Evolutionary conservation across 2,329 filamentous ascomycete genomes (phyloP), one percentile per base, ranked within the genome.

Genomic region (Fusarium chuoi): DNA sequence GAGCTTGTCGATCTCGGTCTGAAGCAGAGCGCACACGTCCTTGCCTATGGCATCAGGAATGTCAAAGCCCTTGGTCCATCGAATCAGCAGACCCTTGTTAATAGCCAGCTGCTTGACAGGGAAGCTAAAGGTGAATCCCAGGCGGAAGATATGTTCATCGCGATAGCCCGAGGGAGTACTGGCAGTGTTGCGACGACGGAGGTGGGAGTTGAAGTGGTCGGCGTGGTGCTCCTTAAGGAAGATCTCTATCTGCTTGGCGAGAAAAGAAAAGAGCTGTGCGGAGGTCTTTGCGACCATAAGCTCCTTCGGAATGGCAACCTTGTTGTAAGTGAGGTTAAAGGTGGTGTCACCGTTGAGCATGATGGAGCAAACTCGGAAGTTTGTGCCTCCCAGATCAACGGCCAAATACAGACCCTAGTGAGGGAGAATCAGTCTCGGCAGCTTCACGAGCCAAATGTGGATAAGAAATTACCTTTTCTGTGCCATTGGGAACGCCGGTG

Each of bases 81-180:
- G 91, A 83, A 98, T 96, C 62, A 99, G 88, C 65, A 92, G 93
- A 70, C 96, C 96, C 84, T 95, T 96, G 88, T 98, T 98, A 82
- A 99, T 98, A 44, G 94, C 95, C 65, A 93, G 88, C 82, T 99
- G 96, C 81, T 97, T 91, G 44, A 98, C 95, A 6, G 96, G 96
- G 85, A 98, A 99, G 81, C 94, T 97, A 84, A 99, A 99, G 60
- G 96, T 99, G 85, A 99, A 99, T n/a, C 96, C 96, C 46, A 99
- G 88, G 78, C 95, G 93, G 85, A 98, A 98, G 70, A 96, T 90
- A 67, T 96, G 88, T 81, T 96, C 91, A 71, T 94, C 91, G 61
- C 86, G 86, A 79, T 87, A 91, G 35, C 89, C 90, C 56, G 89
- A 85, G 26, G 87, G 86, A 33, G 87, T 87, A 81, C 88, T 90